Conservation (phyloP, 2,329 filamentous ascomycete species). For the Aspergillus sp. region DNA sequence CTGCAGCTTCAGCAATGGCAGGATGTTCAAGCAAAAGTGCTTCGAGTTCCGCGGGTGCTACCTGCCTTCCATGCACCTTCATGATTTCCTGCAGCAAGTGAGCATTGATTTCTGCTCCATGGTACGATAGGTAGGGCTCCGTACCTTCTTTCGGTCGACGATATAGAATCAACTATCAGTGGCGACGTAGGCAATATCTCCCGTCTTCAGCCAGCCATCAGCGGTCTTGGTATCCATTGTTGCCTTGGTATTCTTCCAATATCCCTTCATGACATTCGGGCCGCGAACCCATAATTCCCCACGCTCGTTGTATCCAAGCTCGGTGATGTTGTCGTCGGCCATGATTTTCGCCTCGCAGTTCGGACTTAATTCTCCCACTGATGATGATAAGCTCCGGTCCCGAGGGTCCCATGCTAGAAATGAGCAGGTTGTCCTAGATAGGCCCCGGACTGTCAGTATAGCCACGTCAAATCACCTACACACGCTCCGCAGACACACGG, state of each 20-base stretch:
- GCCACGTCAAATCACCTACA: neutral
- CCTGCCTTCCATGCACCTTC: slow-evolving; percentile 63
- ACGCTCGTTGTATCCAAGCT: slow-evolving; percentile 54
- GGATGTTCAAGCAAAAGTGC: slow-evolving; percentile 56
- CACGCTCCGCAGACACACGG: too few species aligned
- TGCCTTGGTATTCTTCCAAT: slow-evolving; percentile 70
- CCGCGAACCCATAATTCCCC: slow-evolving; percentile 74
- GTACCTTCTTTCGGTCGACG: slow-evolving; percentile 71
- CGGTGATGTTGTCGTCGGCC: slow-evolving; percentile 45
- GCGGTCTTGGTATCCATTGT: slow-evolving; percentile 61
- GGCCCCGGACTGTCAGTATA: too few species aligned
- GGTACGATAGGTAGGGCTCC: neutral
- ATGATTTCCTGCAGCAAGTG: slow-evolving; percentile 52
- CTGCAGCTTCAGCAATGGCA: slow-evolving; percentile 63
- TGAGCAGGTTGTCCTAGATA: slow-evolving; percentile 62
- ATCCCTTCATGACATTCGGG: slow-evolving; percentile 72
- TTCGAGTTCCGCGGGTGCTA: slow-evolving; percentile 62
- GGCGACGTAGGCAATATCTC: slow-evolving; percentile 68
- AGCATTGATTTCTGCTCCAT: too few species aligned
- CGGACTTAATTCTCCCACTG: slow-evolving; percentile 64
- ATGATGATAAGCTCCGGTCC: slow-evolving; percentile 43
- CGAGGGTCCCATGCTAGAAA: slow-evolving; percentile 63
- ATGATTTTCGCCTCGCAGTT: slow-evolving; percentile 71
- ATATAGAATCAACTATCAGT: slow-evolving; percentile 59
- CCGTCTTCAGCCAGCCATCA: slow-evolving; percentile 71